Percentiles rank a stretch among this genome's conserved stretches.
These are phyloP conservation scores for Daedalea quercina DNA, from an alignment of 768 basidiomycete species.

Conservation along the genomic window DNA sequence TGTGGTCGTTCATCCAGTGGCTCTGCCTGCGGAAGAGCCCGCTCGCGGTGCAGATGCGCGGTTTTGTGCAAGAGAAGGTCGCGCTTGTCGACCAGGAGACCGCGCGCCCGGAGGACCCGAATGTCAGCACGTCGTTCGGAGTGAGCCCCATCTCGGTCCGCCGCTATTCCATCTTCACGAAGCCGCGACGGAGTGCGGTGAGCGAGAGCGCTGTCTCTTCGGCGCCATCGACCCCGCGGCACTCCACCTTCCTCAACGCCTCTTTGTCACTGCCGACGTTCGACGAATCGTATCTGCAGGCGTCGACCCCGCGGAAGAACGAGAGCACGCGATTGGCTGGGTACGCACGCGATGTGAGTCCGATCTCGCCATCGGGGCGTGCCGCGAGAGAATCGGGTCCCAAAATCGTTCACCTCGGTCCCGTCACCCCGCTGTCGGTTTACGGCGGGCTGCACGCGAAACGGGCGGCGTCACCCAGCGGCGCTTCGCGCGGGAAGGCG, in stretches of 20 bases:
- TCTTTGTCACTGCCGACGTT: constrained; percentile 13
- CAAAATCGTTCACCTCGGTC: constrained; percentile 57
- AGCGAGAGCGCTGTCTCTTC: constrained; percentile 17
- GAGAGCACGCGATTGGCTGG: constrained; percentile 29
- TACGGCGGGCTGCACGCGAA: background rate
- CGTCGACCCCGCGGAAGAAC: constrained; percentile 12
- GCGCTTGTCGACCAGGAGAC: constrained; percentile 47
- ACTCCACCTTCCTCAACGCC: constrained; percentile 32
- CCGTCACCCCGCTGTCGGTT: constrained; percentile 25
- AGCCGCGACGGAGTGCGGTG: constrained; percentile 42
- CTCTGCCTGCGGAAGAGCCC: constrained; percentile 57
- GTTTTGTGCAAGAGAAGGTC: constrained; percentile 60
- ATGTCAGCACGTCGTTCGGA: constrained; percentile 3
- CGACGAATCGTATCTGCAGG: constrained; percentile 13
- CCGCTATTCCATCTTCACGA: constrained; percentile 45
- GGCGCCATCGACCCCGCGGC: constrained; percentile 36
- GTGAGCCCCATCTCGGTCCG: constrained; percentile 21
- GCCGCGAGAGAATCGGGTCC: constrained; percentile 32
- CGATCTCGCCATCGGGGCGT: constrained; percentile 27
- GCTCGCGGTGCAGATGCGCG: constrained; percentile 57
- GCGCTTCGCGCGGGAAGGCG: background rate
- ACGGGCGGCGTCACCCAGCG: constrained; percentile 1
- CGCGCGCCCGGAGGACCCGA: constrained; percentile 16
- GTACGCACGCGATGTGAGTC: constrained; percentile 33
- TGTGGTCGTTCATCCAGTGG: constrained; percentile 69